A percentile compares a stretch with the other conserved stretches of the same genome.
Conservation (phyloP, 139 green algal species). For the Micractinium sp. region DNA sequence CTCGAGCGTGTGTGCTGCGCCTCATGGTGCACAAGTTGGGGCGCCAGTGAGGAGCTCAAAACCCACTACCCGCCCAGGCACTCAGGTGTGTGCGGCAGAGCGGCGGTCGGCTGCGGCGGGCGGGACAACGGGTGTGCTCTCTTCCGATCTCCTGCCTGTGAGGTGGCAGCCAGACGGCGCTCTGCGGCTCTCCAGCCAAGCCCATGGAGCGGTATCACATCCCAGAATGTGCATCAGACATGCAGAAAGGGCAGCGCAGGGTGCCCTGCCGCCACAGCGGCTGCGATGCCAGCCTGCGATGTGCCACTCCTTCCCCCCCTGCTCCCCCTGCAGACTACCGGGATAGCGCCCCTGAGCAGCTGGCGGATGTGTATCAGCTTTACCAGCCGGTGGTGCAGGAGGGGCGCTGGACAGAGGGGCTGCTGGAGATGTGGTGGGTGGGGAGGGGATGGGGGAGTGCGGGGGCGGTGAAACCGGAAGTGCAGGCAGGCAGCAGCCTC, state of each 20-base stretch:
- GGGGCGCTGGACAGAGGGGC: slow-evolving; percentile 46
- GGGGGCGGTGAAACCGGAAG: no score
- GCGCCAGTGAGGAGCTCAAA: background rate
- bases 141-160: no score
- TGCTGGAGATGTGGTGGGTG: slow-evolving; percentile 53
- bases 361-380: slow-evolving; percentile 15
- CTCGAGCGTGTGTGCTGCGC: slow-evolving; percentile 11
- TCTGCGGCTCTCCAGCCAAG: no score
- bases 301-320: no score
- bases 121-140: background rate
- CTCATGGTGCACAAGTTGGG: slow-evolving; percentile 29
- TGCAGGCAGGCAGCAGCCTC: no score
- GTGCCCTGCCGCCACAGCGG: no score
- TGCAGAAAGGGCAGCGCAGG: no score
- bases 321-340: slow-evolving; percentile 22
- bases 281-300: background rate
- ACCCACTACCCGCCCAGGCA: slow-evolving; percentile 33
- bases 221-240: background rate
- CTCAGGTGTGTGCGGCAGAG: slow-evolving; percentile 3
- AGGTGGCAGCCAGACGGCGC: no score
- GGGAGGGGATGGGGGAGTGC: background rate
- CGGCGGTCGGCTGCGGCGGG: no score
- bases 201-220: no score
- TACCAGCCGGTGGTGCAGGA: slow-evolving; percentile 37
- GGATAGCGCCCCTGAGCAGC: slow-evolving; percentile 21